These are phyloP conservation scores for Colletotrichum salicis DNA, from an alignment of 2,329 filamentous ascomycete species.

Conservation along the genomic window DNA sequence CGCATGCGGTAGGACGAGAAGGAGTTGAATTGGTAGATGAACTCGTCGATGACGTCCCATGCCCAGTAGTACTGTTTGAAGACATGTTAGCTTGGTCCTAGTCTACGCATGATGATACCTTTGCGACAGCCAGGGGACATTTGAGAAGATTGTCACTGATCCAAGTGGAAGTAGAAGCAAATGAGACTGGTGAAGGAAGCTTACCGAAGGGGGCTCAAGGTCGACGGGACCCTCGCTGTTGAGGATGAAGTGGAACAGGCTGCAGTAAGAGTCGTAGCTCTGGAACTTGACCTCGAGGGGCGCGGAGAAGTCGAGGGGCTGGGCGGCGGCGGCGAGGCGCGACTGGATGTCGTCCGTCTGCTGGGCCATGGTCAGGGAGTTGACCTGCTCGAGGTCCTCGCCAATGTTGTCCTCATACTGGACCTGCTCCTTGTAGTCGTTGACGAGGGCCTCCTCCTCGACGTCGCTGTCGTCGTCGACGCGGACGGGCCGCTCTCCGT, in stretches of 20 bases:
- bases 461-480: constrained; percentile 88
- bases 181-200: constrained; percentile 52
- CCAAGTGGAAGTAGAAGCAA: background rate
- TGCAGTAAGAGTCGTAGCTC: constrained; percentile 99
- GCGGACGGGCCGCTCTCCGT: constrained; percentile 69
- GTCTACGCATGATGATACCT: background rate
- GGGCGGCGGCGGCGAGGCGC: constrained; percentile 89
- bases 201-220: constrained; percentile 93
- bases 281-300: constrained; percentile 97
- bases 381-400: constrained; percentile 78
- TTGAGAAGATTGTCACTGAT: no score
- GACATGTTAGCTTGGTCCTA: constrained; percentile 8
- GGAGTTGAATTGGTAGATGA: constrained; percentile 99
- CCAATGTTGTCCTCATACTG: constrained; percentile 90
- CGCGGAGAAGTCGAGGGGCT: constrained; percentile 95
- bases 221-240: constrained; percentile 99
- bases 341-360: constrained; percentile 93
- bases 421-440: constrained; percentile 96
- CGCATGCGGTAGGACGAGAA: constrained; percentile 97
- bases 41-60: constrained; percentile 99
- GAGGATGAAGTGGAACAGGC: constrained; percentile 97
- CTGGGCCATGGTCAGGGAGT: constrained; percentile 74
- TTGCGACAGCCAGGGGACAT: background rate
- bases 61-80: constrained; percentile 91
- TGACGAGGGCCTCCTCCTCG: constrained; percentile 94